Evolutionary conservation across 2,329 filamentous ascomycete species (phyloP), one percentile per base, ranked within the genome.

Genomic region (Phyllosticta citrichinensis): DNA sequence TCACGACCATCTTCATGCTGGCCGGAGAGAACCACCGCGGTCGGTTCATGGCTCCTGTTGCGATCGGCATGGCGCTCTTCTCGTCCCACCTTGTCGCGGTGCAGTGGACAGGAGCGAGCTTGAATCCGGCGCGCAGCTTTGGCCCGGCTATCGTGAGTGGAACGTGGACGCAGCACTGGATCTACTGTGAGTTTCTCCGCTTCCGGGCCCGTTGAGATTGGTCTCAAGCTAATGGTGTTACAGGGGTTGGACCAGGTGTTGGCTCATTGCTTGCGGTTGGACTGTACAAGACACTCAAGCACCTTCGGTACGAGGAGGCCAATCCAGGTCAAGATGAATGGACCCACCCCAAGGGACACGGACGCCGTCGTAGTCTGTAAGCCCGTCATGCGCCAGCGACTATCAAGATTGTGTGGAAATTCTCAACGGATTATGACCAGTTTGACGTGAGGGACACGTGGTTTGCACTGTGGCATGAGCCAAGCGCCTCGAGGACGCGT

Each of bases 231-330:
- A 35, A 60, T 11, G 17, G 20, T 12, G 20, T 22, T 33, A 17
- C 20, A 62, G 60, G 60, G 76, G 67, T 79, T 35, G 78, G 78
- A 0, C 78, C 78, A 1, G 57, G 75, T 4, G 69, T 79, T 1
- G 78, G 78, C 0, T 71, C 77, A 0, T 68, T 79, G 6, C 68
- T 81, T 3, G 80, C 80, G 0, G 75, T 77, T 3, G 75, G 72
- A 8, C 80, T 82, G 65, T 83, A 79, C 64, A 69, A 66, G 59
- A 71, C 81, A 62, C 74, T 83, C 63, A 76, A 77, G 66, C 70
- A 73, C 53, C 66, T 73, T 19, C 70, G 73, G 57, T 74, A 74
- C 57, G 69, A 74, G 59, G 68, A 70, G 27, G 70, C 69, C 14
- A 74, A 74, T 56, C 71, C 71, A 0, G 72, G 70, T 2, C 71